Evolutionary conservation across 352 stramenopile genomes (phyloP), one percentile per base, ranked within the genome.

Genomic region (Phytophthora europaea): DNA sequence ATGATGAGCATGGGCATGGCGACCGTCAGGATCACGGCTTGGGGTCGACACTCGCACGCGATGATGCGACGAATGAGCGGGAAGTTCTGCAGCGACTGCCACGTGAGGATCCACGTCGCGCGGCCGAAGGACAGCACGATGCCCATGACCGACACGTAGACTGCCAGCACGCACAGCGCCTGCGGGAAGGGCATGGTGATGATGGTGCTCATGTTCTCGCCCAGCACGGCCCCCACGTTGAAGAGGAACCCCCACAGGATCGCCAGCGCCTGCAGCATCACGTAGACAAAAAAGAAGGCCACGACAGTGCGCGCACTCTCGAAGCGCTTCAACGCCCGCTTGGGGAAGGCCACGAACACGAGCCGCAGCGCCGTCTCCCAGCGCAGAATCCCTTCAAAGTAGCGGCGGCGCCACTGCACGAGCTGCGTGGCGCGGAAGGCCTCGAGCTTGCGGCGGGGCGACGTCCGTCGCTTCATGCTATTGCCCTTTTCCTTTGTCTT

Each of bases 211-310:
- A 94, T 92, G 65, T 94, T 95, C 74, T 94, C 88, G 23, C 88
- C 88, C 48, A 97, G 55, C n/a, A 97, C 90, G 16, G 88, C 88
- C 20, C 87, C 87, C 34, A 97, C 80, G 55, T 90, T 94, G 75
- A 95, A 95, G 8, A 97, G 73, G 36, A 95, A 97, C 4, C 84
- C 87, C 90, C 90, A 97, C 22, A 97, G 82, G 59, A 97, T 95
- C 8, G 88, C 90, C 33, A 97, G 70, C 50, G 88, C 87, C 79
- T 94, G 87, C 23, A 94, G 70, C 87, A 94, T 94, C 48, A 94
- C 87, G 72, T 94, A 94, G 26, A 92, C 84, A 52, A 94, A 93
- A 75, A 94, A 94, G 76, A 94, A 93, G 33, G 84, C 85, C 26
- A 94, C 75, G 52, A 91, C 73, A 13, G 85, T 90, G 54, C 87